Evolutionary conservation across 495 filamentous ascomycete genomes (phyloP).

Genomic region (Annulohypoxylon nitens): DNA sequence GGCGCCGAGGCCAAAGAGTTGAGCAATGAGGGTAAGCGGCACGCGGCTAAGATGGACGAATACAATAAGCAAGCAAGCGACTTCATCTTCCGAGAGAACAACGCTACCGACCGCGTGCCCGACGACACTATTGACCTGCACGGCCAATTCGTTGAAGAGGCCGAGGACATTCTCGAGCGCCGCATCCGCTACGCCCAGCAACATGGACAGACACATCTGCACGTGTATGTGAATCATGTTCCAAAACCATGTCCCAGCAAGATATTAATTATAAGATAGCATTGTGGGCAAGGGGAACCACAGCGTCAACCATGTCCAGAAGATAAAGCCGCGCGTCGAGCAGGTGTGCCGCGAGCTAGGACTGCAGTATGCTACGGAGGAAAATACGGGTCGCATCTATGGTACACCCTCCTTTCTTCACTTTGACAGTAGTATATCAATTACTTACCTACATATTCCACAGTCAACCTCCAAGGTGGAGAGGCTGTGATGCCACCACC

Average conservation of each 20-base stretch:
- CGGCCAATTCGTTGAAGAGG: slow-evolving; percentile 93
- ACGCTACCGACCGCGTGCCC: slow-evolving; percentile 74
- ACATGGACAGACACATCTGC: slow-evolving; percentile 79
- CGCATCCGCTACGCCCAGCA: slow-evolving; percentile 80
- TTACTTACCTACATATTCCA: neutral
- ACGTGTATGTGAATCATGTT: slow-evolving; percentile 65
- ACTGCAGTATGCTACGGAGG: slow-evolving; percentile 83
- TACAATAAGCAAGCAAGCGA: slow-evolving; percentile 92
- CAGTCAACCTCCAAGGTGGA: slow-evolving; percentile 56
- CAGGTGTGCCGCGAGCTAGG: slow-evolving; percentile 84
- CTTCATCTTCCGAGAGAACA: slow-evolving; percentile 95
- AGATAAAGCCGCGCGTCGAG: slow-evolving; percentile 92
- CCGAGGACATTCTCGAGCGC: slow-evolving; percentile 86
- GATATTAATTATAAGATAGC: slow-evolving; percentile 41
- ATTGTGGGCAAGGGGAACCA: slow-evolving; percentile 98
- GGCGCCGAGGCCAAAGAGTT: slow-evolving; percentile 82
- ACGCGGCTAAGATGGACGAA: slow-evolving; percentile 80
- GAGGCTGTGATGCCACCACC: slow-evolving; percentile 61
- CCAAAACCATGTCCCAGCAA: neutral
- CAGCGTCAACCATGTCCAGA: slow-evolving; percentile 80
- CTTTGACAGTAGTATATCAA: neutral
- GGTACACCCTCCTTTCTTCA: slow-evolving; percentile 56
- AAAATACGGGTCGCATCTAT: slow-evolving; percentile 88
- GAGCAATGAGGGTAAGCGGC: slow-evolving; percentile 85
- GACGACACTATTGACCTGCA: slow-evolving; percentile 94